Evolutionary conservation across 495 filamentous ascomycete species (phyloP).

Genomic region (Tuber aestivum): DNA sequence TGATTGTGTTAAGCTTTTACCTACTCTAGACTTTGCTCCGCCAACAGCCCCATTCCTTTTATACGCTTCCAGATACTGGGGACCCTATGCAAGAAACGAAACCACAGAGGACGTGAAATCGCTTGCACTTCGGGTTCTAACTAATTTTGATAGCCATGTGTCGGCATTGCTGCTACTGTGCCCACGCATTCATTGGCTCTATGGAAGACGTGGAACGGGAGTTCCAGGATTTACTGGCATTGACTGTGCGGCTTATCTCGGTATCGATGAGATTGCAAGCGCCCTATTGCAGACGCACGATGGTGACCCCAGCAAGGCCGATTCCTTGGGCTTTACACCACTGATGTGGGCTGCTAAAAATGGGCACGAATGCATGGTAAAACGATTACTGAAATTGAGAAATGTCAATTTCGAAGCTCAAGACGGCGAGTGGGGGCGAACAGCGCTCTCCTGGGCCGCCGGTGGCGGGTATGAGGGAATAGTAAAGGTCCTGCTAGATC

Average conservation of each 20-base stretch:
- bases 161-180: background rate
- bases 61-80: background rate
- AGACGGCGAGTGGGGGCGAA: constrained; percentile 34
- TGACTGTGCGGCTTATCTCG: background rate
- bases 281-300: background rate
- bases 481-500: constrained; percentile 23
- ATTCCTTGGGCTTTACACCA: constrained; percentile 19
- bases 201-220: too few species aligned
- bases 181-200: too few species aligned
- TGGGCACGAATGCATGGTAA: constrained; percentile 39
- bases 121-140: background rate
- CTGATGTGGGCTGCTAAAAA: constrained; percentile 38
- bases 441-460: constrained; percentile 45
- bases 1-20: background rate
- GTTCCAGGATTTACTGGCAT: background rate
- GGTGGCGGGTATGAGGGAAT: constrained; percentile 43
- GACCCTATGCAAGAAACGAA: background rate
- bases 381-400: constrained; percentile 29
- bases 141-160: background rate
- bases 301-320: background rate
- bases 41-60: background rate
- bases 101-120: background rate
- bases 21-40: background rate
- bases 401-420: constrained; percentile 16
- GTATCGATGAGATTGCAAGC: background rate